Evolutionary conservation across 1,284 basidiomycete genomes (phyloP), one percentile per base, ranked within the genome.

Genomic region (Sanghuangporus weigelae): DNA sequence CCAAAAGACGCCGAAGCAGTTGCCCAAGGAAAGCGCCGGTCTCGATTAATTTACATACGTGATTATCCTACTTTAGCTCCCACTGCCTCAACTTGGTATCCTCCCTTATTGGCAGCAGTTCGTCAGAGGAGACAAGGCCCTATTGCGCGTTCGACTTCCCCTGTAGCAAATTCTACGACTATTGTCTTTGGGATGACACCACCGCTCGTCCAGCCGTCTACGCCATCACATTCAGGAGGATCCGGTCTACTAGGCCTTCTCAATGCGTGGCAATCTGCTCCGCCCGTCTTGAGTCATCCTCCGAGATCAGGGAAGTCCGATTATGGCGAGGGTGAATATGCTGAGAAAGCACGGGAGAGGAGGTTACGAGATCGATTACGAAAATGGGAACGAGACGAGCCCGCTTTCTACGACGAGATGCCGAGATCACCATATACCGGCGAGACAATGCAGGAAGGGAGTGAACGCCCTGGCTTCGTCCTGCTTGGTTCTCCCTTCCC

Each of bases 171-270:
- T 71, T 90, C 92, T 1, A 90, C 88, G 67, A 85, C 87, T 2
- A 90, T 95, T 51, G 79, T 96, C 5, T 89, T 95, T 69, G 92
- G 92, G 21, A 85, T 92, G 68, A 87, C 90, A 0, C 93, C 93
- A 11, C 78, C 90, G 1, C 75, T 94, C 14, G 75, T 84, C 12
- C 79, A 83, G 21, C 76, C 81, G 0, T 64, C 73, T 8, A 68
- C 74, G 0, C 60, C 67, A 6, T 69, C 75, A 6, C 68, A 72
- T 11, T 50, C 19, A 31, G 61, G 64, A 38, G 49, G 72, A 8
- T 67, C 73, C n/a, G 74, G 71, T 58, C 55, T 70, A 35, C 76
- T 72, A 40, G 76, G 75, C 55, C 66, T 84, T 10, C 67, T 81
- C 65, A 80, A 74, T 63, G 66, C 56, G 23, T 44, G 61, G 16